Evolutionary conservation across 441 rosid species (phyloP), one percentile per base, ranked within the genome.

Genomic region (Adansonia grandidieri): DNA sequence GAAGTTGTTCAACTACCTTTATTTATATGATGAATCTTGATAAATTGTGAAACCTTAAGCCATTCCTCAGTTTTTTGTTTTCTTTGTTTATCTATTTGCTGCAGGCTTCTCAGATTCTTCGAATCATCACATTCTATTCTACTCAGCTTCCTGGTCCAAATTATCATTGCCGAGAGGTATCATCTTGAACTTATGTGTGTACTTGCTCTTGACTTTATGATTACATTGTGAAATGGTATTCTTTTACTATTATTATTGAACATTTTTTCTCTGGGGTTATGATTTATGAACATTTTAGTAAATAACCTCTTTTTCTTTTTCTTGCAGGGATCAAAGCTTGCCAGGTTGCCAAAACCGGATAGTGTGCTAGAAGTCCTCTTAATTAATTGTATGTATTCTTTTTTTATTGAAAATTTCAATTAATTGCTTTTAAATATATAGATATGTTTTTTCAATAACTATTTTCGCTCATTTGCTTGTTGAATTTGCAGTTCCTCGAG

Each of bases 291-390:
- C 57, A 54, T 14, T 71, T 40, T 66, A 53, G 42, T 70, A 9
- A 57, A 72, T 72, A 76, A 75, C 74, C 80, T 28, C 79, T 84
- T 61, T 6, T 61, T 48, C 73, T 67, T 77, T 24, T 24, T 24
- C 24, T 24, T 24, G 24, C 24, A 24, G 24, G 24, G 24, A 28
- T 93, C 99, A 44, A 85, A 87, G 84, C 91, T 95, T 76, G 91
- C 99, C 10, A 91, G 82, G 78, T 82, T 97, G 88, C 98, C 99
- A 80, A 92, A 54, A 85, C 98, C 99, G 6, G 76, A 89, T 37
- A 92, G 89, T 71, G 83, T 79, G 68, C 66, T 86, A 24, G 98
- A 97, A 87, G 92, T 94, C 47, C 88, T 97, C 77, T 48, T 90
- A 81, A 83, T 96, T 75, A 93, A 96, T 81, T 93, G 99, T 96